Percentiles rank a stretch among this genome's conserved stretches.
phyloP scores from a whole-genome alignment of 768 basidiomycete genomes.

The Tricholoma furcatifolium region DNA sequence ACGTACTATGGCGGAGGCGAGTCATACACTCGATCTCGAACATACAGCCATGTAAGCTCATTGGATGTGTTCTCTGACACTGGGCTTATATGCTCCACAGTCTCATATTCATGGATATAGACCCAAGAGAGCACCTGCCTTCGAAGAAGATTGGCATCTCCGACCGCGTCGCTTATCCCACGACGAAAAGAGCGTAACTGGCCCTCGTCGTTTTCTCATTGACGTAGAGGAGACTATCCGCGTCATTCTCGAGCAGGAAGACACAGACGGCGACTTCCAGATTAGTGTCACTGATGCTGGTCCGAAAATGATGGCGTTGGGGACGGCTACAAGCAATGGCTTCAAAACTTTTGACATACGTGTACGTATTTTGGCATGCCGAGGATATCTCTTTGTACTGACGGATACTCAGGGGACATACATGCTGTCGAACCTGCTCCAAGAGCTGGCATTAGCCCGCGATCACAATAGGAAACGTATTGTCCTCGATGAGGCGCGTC shows the following conservation, averaged over 20 bases:
- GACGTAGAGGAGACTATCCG: constrained; percentile 99
- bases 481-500: constrained; percentile 96
- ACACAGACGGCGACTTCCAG: constrained; percentile 95
- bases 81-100: constrained; percentile 32
- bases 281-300: constrained; percentile 96
- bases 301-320: constrained; percentile 93
- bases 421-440: constrained; percentile 98
- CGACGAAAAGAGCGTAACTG: constrained; percentile 82
- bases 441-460: constrained; percentile 94
- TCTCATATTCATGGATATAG: constrained; percentile 72
- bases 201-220: constrained; percentile 88
- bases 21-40: constrained; percentile 77
- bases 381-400: constrained; percentile 8
- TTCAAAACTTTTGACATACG: constrained; percentile 98
- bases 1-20: constrained; percentile 84
- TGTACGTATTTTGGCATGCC: constrained; percentile 38
- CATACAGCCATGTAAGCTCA: constrained; percentile 78
- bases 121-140: constrained; percentile 67
- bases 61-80: constrained; percentile 1
- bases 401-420: constrained; percentile 77
- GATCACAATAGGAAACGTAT: constrained; percentile 96
- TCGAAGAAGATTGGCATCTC: constrained; percentile 74
- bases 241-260: constrained; percentile 94
- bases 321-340: constrained; percentile 96
- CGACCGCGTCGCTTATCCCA: constrained; percentile 85